These are phyloP conservation scores for Phlyctochytrium planicorne DNA, from an alignment of 192 early-diverging fungal species.

Conservation along the genomic window DNA sequence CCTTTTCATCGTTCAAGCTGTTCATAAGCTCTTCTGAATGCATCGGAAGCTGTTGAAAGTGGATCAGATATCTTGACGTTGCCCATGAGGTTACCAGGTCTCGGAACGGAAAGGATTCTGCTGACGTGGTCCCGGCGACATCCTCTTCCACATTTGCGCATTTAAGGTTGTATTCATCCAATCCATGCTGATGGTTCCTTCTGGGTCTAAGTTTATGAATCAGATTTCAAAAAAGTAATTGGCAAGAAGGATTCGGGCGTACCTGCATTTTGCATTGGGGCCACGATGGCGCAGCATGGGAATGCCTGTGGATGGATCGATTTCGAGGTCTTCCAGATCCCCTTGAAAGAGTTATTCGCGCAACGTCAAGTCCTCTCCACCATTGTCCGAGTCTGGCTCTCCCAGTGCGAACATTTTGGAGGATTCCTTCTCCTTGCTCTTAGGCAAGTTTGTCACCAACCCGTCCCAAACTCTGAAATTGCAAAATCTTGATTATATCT, in stretches of 20 bases:
- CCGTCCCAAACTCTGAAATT: too few relatives aligned
- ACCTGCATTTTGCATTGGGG: slow-evolving; percentile 26
- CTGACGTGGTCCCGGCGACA: slow-evolving; percentile 3
- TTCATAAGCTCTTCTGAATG: slow-evolving; percentile 10
- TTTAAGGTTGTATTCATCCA: slow-evolving; percentile 19
- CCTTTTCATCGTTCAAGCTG: not conserved
- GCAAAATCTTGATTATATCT: too few relatives aligned
- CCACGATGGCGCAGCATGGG: slow-evolving; percentile 8
- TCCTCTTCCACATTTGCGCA: slow-evolving; percentile 17
- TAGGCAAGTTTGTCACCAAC: too few relatives aligned
- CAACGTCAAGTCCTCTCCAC: too few relatives aligned
- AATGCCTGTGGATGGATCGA: not conserved
- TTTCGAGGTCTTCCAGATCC: not conserved
- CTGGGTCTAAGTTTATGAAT: too few relatives aligned
- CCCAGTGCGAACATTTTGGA: too few relatives aligned
- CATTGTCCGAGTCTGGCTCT: too few relatives aligned
- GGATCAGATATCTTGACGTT: not conserved
- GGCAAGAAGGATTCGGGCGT: not conserved
- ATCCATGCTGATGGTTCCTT: slow-evolving; percentile 18
- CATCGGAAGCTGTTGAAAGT: slow-evolving; percentile 15
- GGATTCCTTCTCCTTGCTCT: too few relatives aligned
- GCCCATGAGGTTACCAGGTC: slow-evolving; percentile 9
- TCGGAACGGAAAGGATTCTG: not conserved
- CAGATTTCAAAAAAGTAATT: not conserved
- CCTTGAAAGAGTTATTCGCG: too few relatives aligned